A percentile compares a stretch with the other conserved stretches of the same genome.
These are phyloP conservation scores for Paracamarosporium sp. DNA, from an alignment of 2,329 filamentous ascomycete genomes.

Conservation along the genomic window DNA sequence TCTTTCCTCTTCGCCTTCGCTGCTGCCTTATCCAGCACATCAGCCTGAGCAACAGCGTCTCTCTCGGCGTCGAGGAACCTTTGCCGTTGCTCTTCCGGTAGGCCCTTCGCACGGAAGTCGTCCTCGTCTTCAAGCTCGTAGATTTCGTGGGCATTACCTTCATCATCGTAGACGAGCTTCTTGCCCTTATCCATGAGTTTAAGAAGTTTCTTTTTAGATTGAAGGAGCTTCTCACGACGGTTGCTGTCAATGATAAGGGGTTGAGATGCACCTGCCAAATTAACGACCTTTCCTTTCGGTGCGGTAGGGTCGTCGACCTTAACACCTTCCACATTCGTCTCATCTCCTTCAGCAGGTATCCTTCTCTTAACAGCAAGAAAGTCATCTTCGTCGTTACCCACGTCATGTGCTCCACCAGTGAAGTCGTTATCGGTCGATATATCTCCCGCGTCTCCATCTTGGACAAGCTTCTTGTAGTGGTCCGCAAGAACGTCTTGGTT, in stretches of 20 bases:
- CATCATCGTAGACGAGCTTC: slow-evolving; percentile 90
- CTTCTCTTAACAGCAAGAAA: slow-evolving; percentile 90
- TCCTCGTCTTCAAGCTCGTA: slow-evolving; percentile 90
- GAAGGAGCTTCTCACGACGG: slow-evolving; percentile 91
- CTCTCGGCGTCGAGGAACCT: slow-evolving; percentile 81
- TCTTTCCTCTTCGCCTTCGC: slow-evolving; percentile 79
- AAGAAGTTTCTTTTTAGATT: slow-evolving; percentile 91
- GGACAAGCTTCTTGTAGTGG: slow-evolving; percentile 89
- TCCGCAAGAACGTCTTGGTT: slow-evolving; percentile 96
- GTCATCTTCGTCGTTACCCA: slow-evolving; percentile 71
- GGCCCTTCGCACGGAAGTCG: slow-evolving; percentile 76
- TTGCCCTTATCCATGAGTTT: slow-evolving; percentile 87
- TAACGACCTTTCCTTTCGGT: slow-evolving; percentile 64
- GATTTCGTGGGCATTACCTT: slow-evolving; percentile 81
- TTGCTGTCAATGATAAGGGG: slow-evolving; percentile 90
- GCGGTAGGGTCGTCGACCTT: slow-evolving; percentile 42
- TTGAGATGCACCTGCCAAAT: slow-evolving; percentile 69
- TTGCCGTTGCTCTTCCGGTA: slow-evolving; percentile 76
- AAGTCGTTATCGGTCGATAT: slow-evolving; percentile 47
- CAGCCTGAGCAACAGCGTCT: slow-evolving; percentile 73
- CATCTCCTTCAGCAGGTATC: slow-evolving; percentile 72
- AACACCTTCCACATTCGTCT: slow-evolving; percentile 52
- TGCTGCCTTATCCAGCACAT: slow-evolving; percentile 81
- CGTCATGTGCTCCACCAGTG: slow-evolving; percentile 37
- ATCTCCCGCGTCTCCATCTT: slow-evolving; percentile 54